Conservation (phyloP, 78 protist genomes). For the Dictyostelium firmibasis region DNA sequence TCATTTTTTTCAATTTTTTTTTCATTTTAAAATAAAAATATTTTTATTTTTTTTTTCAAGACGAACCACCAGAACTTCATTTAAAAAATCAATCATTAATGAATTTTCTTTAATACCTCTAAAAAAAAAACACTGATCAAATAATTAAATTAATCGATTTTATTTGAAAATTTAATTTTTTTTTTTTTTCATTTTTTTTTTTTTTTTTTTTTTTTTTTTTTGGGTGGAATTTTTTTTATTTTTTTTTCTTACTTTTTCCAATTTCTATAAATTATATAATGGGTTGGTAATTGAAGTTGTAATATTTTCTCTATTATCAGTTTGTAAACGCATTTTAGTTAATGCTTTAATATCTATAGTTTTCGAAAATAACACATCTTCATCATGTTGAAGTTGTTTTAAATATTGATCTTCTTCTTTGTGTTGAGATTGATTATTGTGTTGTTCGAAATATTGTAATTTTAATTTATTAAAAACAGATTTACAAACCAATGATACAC, state of each 20-base stretch:
- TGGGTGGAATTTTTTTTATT: no score
- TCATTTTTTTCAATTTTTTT: no score
- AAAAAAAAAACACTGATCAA: neutral
- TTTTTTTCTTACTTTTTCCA: no score
- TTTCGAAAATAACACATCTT: neutral
- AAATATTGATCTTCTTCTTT: neutral
- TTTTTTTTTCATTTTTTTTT: no score
- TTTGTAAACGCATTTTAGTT: conserved; percentile 4
- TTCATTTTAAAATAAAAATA: no score
- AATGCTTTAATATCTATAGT: neutral
- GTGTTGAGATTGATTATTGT: no score
- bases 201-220: no score
- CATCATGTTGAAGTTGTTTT: neutral
- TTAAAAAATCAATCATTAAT: no score
- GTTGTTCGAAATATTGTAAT: neutral
- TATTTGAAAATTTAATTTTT: no score
- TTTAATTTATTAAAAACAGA: neutral
- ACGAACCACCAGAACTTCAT: neutral
- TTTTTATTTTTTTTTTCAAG: no score
- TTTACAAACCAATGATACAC: neutral
- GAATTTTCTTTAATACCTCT: neutral
- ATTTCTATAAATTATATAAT: neutral
- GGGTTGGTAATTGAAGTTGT: neutral
- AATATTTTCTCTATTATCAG: neutral
- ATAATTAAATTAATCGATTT: no score